Conservation (phyloP, 441 rosid genomes). For the Jatropha podagrica region DNA sequence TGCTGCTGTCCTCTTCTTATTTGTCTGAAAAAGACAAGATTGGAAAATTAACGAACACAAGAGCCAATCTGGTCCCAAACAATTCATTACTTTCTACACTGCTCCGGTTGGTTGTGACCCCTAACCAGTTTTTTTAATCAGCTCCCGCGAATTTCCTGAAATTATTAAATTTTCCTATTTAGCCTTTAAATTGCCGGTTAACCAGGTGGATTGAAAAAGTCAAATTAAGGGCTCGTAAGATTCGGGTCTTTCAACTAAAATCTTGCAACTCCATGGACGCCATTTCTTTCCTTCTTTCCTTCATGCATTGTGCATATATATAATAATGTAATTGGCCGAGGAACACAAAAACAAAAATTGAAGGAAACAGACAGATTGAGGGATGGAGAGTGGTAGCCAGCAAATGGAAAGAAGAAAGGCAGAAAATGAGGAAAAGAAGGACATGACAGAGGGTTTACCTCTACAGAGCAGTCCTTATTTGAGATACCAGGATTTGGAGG, state of each 20-base stretch:
- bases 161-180: no score
- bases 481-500: constrained; percentile 32
- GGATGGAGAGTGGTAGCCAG: not conserved
- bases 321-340: no score
- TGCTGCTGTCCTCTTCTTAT: not conserved
- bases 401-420: not conserved
- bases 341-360: not conserved
- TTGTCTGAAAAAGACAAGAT: not conserved
- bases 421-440: constrained; percentile 8
- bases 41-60: not conserved
- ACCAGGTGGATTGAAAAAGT: not conserved
- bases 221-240: not conserved
- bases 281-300: not conserved
- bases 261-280: not conserved
- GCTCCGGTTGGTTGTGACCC: no score
- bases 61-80: not conserved
- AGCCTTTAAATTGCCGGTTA: no score
- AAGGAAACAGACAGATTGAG: not conserved
- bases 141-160: not conserved
- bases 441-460: constrained; percentile 25
- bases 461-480: constrained; percentile 33
- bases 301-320: no score
- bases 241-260: constrained; percentile 2
- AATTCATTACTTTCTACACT: not conserved
- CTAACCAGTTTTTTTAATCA: no score